phyloP scores from a whole-genome alignment of 176 grass and related monocot species.

The Triticum timopheevii region DNA sequence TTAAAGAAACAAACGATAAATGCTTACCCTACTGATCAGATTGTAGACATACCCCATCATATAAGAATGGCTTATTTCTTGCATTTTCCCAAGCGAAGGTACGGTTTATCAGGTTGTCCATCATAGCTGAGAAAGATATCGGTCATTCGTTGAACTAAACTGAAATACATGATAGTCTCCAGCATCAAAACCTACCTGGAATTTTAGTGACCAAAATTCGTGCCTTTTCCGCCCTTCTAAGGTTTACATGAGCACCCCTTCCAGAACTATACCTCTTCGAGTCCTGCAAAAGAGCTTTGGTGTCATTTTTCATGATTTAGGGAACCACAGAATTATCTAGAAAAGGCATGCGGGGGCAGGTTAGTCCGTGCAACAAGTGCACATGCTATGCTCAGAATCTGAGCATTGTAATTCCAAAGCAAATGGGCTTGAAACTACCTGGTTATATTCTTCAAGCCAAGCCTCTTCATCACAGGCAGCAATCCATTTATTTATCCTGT shows the following conservation, averaged over 20 bases:
- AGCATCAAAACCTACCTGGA: constrained; percentile 54
- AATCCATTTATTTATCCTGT: constrained; percentile 92
- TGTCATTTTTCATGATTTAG: constrained; percentile 29
- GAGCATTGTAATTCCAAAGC: constrained; percentile 20
- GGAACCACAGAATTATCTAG: not conserved
- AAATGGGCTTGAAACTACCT: constrained; percentile 46
- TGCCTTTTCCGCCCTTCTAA: constrained; percentile 90
- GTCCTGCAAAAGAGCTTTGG: constrained; percentile 49
- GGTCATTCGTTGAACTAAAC: not conserved
- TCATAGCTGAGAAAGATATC: constrained; percentile 60
- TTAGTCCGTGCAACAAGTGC: not conserved
- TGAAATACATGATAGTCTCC: not conserved
- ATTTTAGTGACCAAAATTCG: constrained; percentile 79
- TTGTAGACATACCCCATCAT: constrained; percentile 75
- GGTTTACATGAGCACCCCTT: constrained; percentile 92
- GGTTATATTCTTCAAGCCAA: constrained; percentile 98
- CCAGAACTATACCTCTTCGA: constrained; percentile 85
- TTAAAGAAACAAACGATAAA: not conserved
- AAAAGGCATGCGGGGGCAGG: not conserved
- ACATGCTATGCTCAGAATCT: not conserved
- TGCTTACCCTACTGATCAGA: constrained; percentile 1
- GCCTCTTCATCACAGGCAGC: constrained; percentile 87
- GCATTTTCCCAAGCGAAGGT: constrained; percentile 94
- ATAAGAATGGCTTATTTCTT: constrained; percentile 80
- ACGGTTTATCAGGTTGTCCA: constrained; percentile 75